Base-by-base conservation (phyloP, 495 filamentous ascomycete genomes). In the Terfezia claveryi region DNA sequence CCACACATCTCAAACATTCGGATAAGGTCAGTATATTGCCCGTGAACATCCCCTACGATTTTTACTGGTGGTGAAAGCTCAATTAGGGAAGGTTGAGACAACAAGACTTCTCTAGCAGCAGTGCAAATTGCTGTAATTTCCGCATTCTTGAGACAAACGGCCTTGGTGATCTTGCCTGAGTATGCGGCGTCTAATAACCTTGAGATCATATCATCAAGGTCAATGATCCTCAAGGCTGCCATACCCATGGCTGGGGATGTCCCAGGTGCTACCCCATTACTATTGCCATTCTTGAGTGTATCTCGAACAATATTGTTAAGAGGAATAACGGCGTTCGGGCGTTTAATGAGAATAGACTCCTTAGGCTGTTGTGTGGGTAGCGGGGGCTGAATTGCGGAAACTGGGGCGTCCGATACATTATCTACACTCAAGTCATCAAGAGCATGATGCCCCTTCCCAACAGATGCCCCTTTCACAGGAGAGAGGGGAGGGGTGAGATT, bases 1-100 rank as follows among this genome's bases (percentile, higher is more conserved):
- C 91, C 91, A 62, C 91, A 95, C 92, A 96, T 96, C 70, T 99
- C 91, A 59, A 99, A 99, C 76, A 99, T 82, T 37, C 91, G 76
- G 60, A 99, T 93, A 32, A 99, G 72, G 69, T 99, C 91, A 16
- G 89, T 93, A 64, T 95, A 99, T 68, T 99, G 91, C 52, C 91
- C 91, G 67, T 99, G 91, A 10, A 99, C 85, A 69, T 99, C 91
- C 10, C 91, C 91, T 12, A 99, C 91, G 59, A 99, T 94, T 71
- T 99, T 99, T 60, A 99, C 92, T 2, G 91, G 92, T n/a, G 92
- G 82, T 54, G 86, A 79, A 54, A 99, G 74, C 69, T 99, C 91
- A 51, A 96, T 65, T 41, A 99, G 72, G 11, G 91, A 85, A 14
- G 91, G 92, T 67, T 99, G 91, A 10, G 80, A 84, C 6, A 99